Evolutionary conservation across 208 protist species (phyloP), one percentile per base, ranked within the genome.

Genomic region (Leishmania amazonensis): DNA sequence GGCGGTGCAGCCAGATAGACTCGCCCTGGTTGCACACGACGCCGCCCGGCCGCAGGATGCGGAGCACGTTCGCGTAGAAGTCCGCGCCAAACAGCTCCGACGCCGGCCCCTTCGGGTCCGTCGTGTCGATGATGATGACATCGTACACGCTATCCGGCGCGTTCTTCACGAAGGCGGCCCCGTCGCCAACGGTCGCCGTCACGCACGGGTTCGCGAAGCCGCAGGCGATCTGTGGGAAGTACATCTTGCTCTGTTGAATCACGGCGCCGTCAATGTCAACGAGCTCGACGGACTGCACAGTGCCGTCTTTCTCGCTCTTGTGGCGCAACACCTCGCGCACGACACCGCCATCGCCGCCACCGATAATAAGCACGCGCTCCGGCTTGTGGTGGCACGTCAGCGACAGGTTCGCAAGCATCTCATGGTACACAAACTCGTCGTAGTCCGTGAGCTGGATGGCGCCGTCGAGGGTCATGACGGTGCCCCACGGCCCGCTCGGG

Each of bases 391-490:
- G 98, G 24, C 90, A 67, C 84, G 90, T 97, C 38, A 99, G 75
- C 51, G 98, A 95, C 21, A 99, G 40, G 90, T 99, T 98, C 15
- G 95, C 96, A 40, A 99, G 97, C 98, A 99, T 99, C 89, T 99
- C 99, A 88, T 99, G 99, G 93, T 99, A 99, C 24, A 98, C 90
- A 83, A 99, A 99, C 91, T 99, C 98, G 86, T 99, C 99, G 75
- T 95, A 93, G 83, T 99, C 98, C 45, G 99, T 99, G 74, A 95
- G 80, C 85, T 99, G 98, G 76, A 99, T 98, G 64, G 93, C 97
- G 38, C 99, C 99, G 84, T 99, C 99, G 40, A 99, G 94, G 51
- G 96, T 94, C 80, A 99, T 95, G 72, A 99, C 98, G 74, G 87
- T 99, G 54, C 99, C 99, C 89, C 96, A 99, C 35, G 95, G 92